Percentiles rank a stretch among this genome's conserved stretches.
These are phyloP conservation scores for Urochloa ruziziensis DNA, from an alignment of 176 grass and related monocot species.

Conservation along the genomic window DNA sequence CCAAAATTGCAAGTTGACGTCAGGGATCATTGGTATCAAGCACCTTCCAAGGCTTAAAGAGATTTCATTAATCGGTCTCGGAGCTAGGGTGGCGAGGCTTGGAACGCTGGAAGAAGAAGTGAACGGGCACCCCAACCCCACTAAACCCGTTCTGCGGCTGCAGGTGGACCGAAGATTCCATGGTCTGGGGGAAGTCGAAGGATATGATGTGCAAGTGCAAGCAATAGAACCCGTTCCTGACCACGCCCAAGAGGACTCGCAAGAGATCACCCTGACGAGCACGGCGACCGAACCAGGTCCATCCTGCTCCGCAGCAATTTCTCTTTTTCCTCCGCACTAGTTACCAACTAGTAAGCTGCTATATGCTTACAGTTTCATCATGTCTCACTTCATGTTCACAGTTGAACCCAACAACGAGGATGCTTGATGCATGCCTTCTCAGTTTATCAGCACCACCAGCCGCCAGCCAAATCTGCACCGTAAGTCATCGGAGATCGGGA, in stretches of 20 bases:
- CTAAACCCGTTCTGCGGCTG: background rate
- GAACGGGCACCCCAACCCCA: background rate
- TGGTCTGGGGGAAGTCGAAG: background rate
- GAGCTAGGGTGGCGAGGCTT: background rate
- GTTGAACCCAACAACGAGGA: background rate
- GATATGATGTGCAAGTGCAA: background rate
- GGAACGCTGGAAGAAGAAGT: background rate
- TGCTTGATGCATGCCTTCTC: background rate
- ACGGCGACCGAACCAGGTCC: background rate
- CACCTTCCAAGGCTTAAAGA: background rate
- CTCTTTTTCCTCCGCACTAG: background rate
- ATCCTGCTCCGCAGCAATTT: background rate
- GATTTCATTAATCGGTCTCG: fast-evolving
- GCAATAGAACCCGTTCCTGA: background rate
- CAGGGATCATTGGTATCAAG: background rate
- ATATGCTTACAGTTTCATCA: background rate
- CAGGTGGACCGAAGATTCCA: fast-evolving
- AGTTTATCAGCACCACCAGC: background rate
- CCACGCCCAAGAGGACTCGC: background rate
- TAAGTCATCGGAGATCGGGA: too few relatives aligned
- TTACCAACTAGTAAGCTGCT: background rate
- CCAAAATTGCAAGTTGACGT: background rate
- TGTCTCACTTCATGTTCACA: background rate
- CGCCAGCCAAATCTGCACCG: too few relatives aligned
- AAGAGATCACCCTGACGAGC: background rate